phyloP scores from a whole-genome alignment of 2,329 filamentous ascomycete genomes.

The Orbilia javanica region DNA sequence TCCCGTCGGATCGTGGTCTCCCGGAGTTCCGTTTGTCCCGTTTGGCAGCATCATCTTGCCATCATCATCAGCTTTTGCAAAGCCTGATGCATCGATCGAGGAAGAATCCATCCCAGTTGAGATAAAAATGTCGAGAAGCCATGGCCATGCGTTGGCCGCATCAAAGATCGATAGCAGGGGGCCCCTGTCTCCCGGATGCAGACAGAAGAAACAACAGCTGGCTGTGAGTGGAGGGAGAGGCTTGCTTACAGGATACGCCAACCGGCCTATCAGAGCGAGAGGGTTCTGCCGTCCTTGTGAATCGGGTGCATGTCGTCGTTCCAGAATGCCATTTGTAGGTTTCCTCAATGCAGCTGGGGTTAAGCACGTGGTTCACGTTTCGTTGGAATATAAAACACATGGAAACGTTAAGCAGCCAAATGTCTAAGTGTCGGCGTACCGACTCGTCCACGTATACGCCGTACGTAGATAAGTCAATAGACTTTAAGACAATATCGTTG shows the following conservation, averaged over 20 bases:
- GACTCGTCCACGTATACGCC: background rate
- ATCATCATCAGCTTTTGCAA: constrained; percentile 18
- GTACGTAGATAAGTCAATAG: too few species aligned
- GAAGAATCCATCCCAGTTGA: constrained; percentile 38
- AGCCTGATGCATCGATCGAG: constrained; percentile 19
- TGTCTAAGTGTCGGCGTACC: background rate
- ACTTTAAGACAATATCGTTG: too few species aligned
- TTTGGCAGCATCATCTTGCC: constrained; percentile 2
- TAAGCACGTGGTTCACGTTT: constrained; percentile 24
- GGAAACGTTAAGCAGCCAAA: background rate
- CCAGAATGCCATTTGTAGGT: constrained; percentile 13
- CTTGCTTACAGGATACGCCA: background rate
- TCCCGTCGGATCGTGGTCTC: constrained; percentile 21
- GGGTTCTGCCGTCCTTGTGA: background rate
- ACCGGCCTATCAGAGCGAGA: constrained; percentile 27
- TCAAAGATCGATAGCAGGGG: constrained; percentile 40
- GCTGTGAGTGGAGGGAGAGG: constrained; percentile 43
- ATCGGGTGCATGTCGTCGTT: constrained; percentile 8
- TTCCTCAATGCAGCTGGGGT: constrained; percentile 11
- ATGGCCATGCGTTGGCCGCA: constrained; percentile 45
- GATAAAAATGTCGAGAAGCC: constrained; percentile 43
- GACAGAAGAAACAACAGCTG: constrained; percentile 48
- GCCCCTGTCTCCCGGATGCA: constrained; percentile 35
- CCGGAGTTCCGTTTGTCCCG: constrained; percentile 32
- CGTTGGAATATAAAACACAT: constrained; percentile 23